Evolutionary conservation across 2,329 filamentous ascomycete species (phyloP).

Genomic region (Pyrenochaeta sp.): DNA sequence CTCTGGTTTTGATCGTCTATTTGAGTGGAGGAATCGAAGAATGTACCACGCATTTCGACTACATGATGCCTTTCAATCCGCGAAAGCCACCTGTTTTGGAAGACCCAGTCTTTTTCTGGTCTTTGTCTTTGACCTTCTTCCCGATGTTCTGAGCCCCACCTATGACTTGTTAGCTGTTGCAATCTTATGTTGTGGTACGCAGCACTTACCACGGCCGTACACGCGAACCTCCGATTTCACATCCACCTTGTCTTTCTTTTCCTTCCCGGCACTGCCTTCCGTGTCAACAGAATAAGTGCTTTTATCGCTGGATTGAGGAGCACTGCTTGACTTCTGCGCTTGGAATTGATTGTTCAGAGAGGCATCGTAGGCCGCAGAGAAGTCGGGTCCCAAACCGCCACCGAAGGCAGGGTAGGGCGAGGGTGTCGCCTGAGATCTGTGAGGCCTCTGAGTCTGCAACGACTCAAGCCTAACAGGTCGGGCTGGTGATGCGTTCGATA

Average conservation of each 20-base stretch:
- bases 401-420: constrained; percentile 35
- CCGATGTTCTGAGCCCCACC: constrained; percentile 63
- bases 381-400: constrained; percentile 36
- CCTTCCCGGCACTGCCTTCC: constrained; percentile 43
- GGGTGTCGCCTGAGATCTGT: constrained; percentile 27
- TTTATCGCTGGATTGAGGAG: constrained; percentile 45
- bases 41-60: not conserved
- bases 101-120: constrained; percentile 54
- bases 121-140: constrained; percentile 62
- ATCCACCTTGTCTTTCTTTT: constrained; percentile 56
- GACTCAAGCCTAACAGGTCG: constrained; percentile 43
- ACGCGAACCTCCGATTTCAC: constrained; percentile 60
- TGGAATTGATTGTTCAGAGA: constrained; percentile 39
- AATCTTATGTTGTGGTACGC: constrained; percentile 3
- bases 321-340: constrained; percentile 19
- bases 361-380: constrained; percentile 42
- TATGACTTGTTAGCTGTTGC: constrained; percentile 48
- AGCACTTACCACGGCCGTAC: constrained; percentile 63
- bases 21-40: not conserved
- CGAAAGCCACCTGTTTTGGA: constrained; percentile 50
- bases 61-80: constrained; percentile 52
- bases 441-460: constrained; percentile 28
- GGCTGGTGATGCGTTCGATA: constrained; percentile 25
- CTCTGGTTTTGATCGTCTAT: not conserved
- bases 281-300: constrained; percentile 53